Conservation (phyloP, 768 basidiomycete species). For the Cystobasidium ongulense region DNA sequence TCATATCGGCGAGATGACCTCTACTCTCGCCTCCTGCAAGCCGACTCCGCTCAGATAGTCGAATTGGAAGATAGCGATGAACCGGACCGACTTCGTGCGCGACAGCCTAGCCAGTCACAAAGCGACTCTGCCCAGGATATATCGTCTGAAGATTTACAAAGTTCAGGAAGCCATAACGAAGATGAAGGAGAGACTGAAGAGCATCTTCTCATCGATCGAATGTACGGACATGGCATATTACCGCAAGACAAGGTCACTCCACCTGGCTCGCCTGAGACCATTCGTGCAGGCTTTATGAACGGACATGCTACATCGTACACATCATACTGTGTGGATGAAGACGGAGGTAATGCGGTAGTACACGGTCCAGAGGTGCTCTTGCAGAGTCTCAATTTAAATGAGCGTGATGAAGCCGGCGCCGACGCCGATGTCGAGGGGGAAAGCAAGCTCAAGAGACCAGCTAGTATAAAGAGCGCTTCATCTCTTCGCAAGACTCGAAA, state of each 20-base stretch:
- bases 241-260: neutral
- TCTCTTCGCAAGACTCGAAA: neutral
- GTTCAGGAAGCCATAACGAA: slow-evolving; percentile 25
- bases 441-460: slow-evolving; percentile 23
- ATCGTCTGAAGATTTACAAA: slow-evolving; percentile 1
- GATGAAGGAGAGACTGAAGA: slow-evolving; percentile 34
- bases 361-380: slow-evolving; percentile 10
- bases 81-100: neutral
- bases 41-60: neutral
- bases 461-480: neutral
- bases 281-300: neutral
- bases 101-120: neutral
- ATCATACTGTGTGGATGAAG: neutral
- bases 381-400: neutral
- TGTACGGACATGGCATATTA: neutral
- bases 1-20: neutral
- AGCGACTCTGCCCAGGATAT: slow-evolving; percentile 32
- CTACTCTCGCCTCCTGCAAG: slow-evolving; percentile 5
- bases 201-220: slow-evolving; percentile 10
- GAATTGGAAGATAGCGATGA: neutral
- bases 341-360: neutral
- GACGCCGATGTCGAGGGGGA: slow-evolving; percentile 1
- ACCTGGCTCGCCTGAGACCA: neutral
- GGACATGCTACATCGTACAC: neutral
- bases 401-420: neutral